Evolutionary conservation across 2,329 filamentous ascomycete genomes (phyloP), one percentile per base, ranked within the genome.

Genomic region (Fusarium beomiforme): DNA sequence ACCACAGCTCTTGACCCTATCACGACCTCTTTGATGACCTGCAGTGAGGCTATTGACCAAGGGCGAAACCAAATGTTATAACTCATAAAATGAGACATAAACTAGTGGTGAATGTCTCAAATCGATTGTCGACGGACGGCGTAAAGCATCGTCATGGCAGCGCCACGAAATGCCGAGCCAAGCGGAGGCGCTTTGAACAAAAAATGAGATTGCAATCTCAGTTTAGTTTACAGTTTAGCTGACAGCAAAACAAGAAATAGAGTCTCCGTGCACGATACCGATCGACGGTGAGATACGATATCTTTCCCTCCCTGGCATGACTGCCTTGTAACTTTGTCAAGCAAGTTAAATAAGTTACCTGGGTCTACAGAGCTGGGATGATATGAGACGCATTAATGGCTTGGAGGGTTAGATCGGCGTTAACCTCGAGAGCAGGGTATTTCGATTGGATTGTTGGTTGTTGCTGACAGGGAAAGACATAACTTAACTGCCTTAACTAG

Each of bases 361-460:
- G 47, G 33, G 33, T 34, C 33, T 34, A 34, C 63, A 61, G 49
- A 66, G 37, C 67, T 62, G 46, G 74, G 71, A 74, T 76, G 67
- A 73, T 59, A 71, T 76, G 74, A 75, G 67, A 71, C 67, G 71
- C 73, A 76, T 76, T 76, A 76, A 74, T 74, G 71, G 63, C 69
- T 31, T 50, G 37, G 61, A 60, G 64, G 55, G 60, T 57, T 67
- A 64, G 61, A 57, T 69, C 44, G 47, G 54, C 21, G 31, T 49
- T 24, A 56, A 42, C 57, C 47, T 39, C 31, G 33, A 36, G 70
- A 68, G 46, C 58, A 68, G 47, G 57, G 65, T 36, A 41, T n/a
- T 36, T 53, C 51, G 31, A 69, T 54, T 65, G 53, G 56, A 47
- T 44, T 57, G 53, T 62, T 65, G 57, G 51, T 60, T 41, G 64